Evolutionary conservation across 2,329 filamentous ascomycete genomes (phyloP).

Genomic region (Ophiocordyceps camponoti-floridani): DNA sequence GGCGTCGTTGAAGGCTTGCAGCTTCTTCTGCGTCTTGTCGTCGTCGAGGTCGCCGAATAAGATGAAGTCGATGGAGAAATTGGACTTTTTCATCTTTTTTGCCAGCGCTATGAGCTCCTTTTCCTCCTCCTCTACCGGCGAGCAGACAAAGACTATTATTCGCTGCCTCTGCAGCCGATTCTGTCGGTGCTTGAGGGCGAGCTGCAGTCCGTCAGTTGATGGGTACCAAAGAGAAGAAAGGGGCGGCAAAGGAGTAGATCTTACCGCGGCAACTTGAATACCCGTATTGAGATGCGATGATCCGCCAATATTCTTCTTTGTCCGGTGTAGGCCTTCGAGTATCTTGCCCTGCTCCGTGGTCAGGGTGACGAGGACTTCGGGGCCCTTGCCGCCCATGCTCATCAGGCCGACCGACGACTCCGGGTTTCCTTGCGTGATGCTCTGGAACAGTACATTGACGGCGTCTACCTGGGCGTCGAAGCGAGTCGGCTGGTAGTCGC

Average conservation of each 20-base stretch:
- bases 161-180: conserved; percentile 95
- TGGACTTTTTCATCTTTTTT: conserved; percentile 98
- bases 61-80: conserved; percentile 84
- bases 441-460: conserved; percentile 86
- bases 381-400: conserved; percentile 97
- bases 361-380: conserved; percentile 88
- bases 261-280: conserved; percentile 85
- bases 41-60: conserved; percentile 88
- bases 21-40: conserved; percentile 76
- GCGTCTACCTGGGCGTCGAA: conserved; percentile 95
- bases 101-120: conserved; percentile 77
- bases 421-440: conserved; percentile 86
- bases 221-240: neutral
- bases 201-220: conserved; percentile 29
- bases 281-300: conserved; percentile 77
- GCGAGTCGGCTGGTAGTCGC: conserved; percentile 77
- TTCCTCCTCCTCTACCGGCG: conserved; percentile 74
- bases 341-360: conserved; percentile 95
- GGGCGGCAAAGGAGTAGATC: conserved; percentile 11
- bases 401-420: conserved; percentile 95
- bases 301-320: conserved; percentile 78
- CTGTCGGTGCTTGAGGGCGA: conserved; percentile 92
- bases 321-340: conserved; percentile 77
- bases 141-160: conserved; percentile 94
- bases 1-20: conserved; percentile 81